phyloP scores from a whole-genome alignment of 352 stramenopile species.

The Phytophthora syringae region DNA sequence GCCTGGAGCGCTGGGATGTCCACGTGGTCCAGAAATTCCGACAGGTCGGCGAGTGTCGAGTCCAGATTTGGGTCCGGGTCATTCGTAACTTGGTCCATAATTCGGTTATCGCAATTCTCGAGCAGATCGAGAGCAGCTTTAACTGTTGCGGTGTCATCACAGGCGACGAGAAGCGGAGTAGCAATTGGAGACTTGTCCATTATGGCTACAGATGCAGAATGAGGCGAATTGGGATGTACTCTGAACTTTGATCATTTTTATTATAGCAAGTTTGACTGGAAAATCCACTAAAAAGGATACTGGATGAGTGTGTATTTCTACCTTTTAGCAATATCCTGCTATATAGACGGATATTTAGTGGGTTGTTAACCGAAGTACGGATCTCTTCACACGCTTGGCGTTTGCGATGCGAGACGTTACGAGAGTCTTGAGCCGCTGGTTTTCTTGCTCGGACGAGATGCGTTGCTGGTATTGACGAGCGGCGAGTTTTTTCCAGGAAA shows the following conservation, averaged over 20 bases:
- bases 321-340: no score
- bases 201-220: neutral
- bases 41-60: neutral
- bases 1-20: neutral
- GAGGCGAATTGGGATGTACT: neutral
- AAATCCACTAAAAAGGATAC: constrained; percentile 6
- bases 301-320: no score
- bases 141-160: constrained; percentile 23
- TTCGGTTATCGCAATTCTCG: constrained; percentile 15
- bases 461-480: constrained; percentile 12
- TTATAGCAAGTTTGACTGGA: neutral
- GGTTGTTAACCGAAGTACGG: neutral
- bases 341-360: neutral
- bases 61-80: constrained; percentile 13
- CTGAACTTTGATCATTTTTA: neutral
- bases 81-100: neutral
- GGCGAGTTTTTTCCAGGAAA: constrained; percentile 8
- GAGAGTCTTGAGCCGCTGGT: constrained; percentile 6
- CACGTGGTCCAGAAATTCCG: constrained; percentile 19
- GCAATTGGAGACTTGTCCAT: constrained; percentile 5
- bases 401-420: constrained; percentile 3
- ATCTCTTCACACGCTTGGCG: constrained; percentile 9
- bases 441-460: constrained; percentile 9
- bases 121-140: constrained; percentile 26
- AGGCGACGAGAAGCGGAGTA: constrained; percentile 15